Percentiles rank a stretch among this genome's conserved stretches.
phyloP scores from a whole-genome alignment of 192 early-diverging fungal genomes.

The Coemansia sp. region DNA sequence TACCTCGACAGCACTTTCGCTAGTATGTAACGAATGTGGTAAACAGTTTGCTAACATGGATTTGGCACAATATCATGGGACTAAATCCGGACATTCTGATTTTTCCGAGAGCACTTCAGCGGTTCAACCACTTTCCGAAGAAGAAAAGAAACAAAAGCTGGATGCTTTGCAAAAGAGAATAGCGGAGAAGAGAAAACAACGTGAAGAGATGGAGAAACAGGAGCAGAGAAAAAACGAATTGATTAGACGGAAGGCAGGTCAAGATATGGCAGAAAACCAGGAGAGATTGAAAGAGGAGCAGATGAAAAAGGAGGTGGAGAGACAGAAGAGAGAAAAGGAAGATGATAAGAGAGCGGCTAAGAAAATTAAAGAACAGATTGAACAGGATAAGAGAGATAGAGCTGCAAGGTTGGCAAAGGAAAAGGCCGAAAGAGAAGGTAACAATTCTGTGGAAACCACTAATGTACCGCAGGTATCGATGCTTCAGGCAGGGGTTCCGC shows the following conservation, averaged over 20 bases:
- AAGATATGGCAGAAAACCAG: constrained; percentile 59
- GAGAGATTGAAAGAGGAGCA: constrained; percentile 61
- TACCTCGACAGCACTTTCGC: constrained; percentile 34
- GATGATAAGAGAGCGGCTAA: constrained; percentile 62
- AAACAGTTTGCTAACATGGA: constrained; percentile 61
- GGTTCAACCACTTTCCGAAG: constrained; percentile 70
- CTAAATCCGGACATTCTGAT: constrained; percentile 64
- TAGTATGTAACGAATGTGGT: constrained; percentile 68
- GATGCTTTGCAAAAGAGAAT: constrained; percentile 61
- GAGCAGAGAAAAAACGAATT: constrained; percentile 63
- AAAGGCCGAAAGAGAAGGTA: constrained; percentile 36
- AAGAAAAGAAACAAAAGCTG: constrained; percentile 70
- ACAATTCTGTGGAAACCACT: not conserved
- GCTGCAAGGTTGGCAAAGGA: constrained; percentile 48
- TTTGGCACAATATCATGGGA: constrained; percentile 65
- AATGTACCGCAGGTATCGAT: constrained; percentile 12
- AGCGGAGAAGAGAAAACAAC: constrained; percentile 56
- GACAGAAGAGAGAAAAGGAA: constrained; percentile 64
- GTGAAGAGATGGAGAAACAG: constrained; percentile 58
- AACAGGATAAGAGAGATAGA: constrained; percentile 67
- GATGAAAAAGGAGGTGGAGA: constrained; percentile 60
- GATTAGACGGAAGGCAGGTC: constrained; percentile 58
- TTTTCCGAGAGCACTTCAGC: constrained; percentile 66
- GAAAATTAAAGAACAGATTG: constrained; percentile 64
- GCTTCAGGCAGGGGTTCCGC: constrained; percentile 29